Base-by-base conservation (phyloP, 768 basidiomycete species). In the Psilocybe cyanescens region DNA sequence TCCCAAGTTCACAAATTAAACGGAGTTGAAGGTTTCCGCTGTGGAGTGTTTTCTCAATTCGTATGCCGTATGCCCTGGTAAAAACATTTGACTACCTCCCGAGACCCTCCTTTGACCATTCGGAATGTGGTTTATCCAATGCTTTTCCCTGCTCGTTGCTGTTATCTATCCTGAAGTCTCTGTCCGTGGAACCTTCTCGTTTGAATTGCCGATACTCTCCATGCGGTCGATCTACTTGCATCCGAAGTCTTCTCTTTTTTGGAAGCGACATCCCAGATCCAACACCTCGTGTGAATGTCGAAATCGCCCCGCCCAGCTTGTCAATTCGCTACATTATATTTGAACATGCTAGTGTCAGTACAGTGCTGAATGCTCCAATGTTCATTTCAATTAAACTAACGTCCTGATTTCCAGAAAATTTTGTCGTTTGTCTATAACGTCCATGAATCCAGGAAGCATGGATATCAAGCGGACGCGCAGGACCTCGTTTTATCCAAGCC, bases 331-430 rank as follows among this genome's bases (percentile, higher is more conserved):
- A 37, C 51, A 53, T 8, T 35, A 17, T 37, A 35, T 19, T 31
- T 53, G 12, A 11, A 51, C 50, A 8, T 31, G 50, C 30, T 39
- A 39, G 37, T 39, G 41, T 44, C 41, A 44, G 41, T 44, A 44
- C 49, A 30, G 8, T 31, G 49, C 49, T 16, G 30, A 51, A 51
- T 33, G 51, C 51, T 33, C 33, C 35, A 35, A 53, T 35, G 33
- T 53, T 53, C 51, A 53, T 53, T 53, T 53, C 51, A 53, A 37
- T 53, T 53, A n/a, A 53, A 53, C 33, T 53, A 17, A 33, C 14
- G 33, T 4, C n/a, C 14, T 12, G 4, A n/a, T 51, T 28, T 29
- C 28, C 30, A 51, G 49, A 31, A 30, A 49, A 11, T 28, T 51
- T 51, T 51, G 28, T 51, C 50, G 6, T 33, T 39, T 39, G 37